Conservation (phyloP, 176 grass and related monocot species). For the Triticum aestivum region IWGSC_CS_RefSeq_v2.1 NC_057799.1:639802420-639802919, state of each 20-base stretch:
- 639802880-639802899: constrained; percentile 37
- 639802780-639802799: constrained; percentile 91
- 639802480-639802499: constrained; percentile 81
- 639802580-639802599: constrained; percentile 74
- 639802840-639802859: constrained; percentile 63
- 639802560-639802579: constrained; percentile 60
- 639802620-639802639: constrained; percentile 63
- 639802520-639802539: constrained; percentile 69
- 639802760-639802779: constrained; percentile 87
- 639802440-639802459: constrained; percentile 53
- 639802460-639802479: too few relatives aligned
- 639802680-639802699: constrained; percentile 73
- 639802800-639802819: constrained; percentile 71
- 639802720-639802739: constrained; percentile 73
- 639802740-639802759: constrained; percentile 67
- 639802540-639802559: constrained; percentile 57
- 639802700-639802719: constrained; percentile 73
- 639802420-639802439: constrained; percentile 82
- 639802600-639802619: constrained; percentile 59
- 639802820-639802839: constrained; percentile 14
- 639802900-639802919: too few relatives aligned
- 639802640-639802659: constrained; percentile 49
- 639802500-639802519: constrained; percentile 50
- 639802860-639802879: constrained; percentile 70
- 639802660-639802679: constrained; percentile 71